Evolutionary conservation across 2,329 filamentous ascomycete genomes (phyloP).

Genomic region (Xylariaceae sp.): DNA sequence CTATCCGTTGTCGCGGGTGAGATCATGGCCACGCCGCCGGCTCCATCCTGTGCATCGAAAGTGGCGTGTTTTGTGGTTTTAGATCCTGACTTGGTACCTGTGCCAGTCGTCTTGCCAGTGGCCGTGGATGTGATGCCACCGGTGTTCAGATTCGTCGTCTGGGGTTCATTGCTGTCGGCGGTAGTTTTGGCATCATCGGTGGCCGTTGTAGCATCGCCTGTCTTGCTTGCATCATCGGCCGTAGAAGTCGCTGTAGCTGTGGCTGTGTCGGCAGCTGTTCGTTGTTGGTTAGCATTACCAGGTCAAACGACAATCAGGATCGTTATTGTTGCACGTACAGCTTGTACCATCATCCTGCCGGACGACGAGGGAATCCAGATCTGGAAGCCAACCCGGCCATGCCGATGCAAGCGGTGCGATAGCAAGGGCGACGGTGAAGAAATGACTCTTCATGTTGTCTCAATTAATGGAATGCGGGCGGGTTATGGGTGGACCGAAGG

Average conservation of each 20-base stretch:
- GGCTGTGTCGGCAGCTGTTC: slow-evolving; percentile 6
- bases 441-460: slow-evolving; percentile 46
- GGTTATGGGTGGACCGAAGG: slow-evolving; percentile 6
- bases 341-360: slow-evolving; percentile 36
- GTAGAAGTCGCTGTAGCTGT: not conserved
- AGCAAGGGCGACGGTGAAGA: slow-evolving; percentile 48
- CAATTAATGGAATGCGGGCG: slow-evolving; percentile 20
- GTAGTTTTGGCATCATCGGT: slow-evolving; percentile 8
- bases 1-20: slow-evolving; percentile 43
- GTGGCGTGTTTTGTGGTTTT: slow-evolving; percentile 30
- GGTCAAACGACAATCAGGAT: not conserved
- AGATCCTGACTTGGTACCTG: slow-evolving; percentile 23
- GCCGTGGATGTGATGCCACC: slow-evolving; percentile 24
- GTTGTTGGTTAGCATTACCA: slow-evolving; percentile 6
- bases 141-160: slow-evolving; percentile 39
- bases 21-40: slow-evolving; percentile 50
- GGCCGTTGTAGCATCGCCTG: slow-evolving; percentile 15
- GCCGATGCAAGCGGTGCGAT: slow-evolving; percentile 48
- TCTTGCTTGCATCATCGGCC: not conserved
- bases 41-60: slow-evolving; percentile 42
- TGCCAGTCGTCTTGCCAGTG: slow-evolving; percentile 22
- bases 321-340: slow-evolving; percentile 15
- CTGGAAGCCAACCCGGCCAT: slow-evolving; percentile 54
- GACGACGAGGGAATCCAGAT: slow-evolving; percentile 48
- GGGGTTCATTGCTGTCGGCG: slow-evolving; percentile 15